Base-by-base conservation (phyloP, 2,329 filamentous ascomycete genomes). In the Phyllachora maydis region DNA sequence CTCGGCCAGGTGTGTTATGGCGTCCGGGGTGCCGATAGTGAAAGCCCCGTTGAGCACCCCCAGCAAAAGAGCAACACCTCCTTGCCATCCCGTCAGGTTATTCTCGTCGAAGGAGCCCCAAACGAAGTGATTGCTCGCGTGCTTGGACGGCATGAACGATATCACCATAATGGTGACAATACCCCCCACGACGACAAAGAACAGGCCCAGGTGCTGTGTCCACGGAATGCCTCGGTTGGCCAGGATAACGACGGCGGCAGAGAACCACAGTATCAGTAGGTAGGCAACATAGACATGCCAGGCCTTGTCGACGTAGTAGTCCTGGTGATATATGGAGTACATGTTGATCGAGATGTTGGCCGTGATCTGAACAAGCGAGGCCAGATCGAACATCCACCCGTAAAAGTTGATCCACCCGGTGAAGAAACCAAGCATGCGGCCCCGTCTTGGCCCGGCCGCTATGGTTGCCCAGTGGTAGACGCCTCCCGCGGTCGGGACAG, bases 1-100 rank as follows among this genome's bases (percentile, higher is more conserved):
- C 39, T 72, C 65, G 4, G 62, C 59, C 35, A 70, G 49, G 40
- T 72, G 67, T 6, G 56, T 60, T 11, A 70, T 63, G 26, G 62
- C 59, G 39, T 74, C 68, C 3, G 66, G 63, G 0, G 65, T 71
- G 11, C 69, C 68, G 14, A 75, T 62, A 11, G 65, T 65, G 37
- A 68, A 74, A 8, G 67, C 65, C 4, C 67, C 69, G 33, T 73
- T 74, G 13, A 75, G 50, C 40, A 74, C 69, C 11, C 69, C 68
- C 1, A 62, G 48, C 14, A 72, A 46, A 31, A 75, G 74, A 3
- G 66, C 65, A n/a, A 74, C 60, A 10, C 65, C 65, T 21, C 63
- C 50, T 33, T 33, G 47, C 61, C 43, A 62, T 24, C 64, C 65
- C 36, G 46, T 64, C 33, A 41, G 35, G 29, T 59, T 60, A 28